Conservation (phyloP, 2,329 filamentous ascomycete genomes). For the Colletotrichum sublineola region DNA sequence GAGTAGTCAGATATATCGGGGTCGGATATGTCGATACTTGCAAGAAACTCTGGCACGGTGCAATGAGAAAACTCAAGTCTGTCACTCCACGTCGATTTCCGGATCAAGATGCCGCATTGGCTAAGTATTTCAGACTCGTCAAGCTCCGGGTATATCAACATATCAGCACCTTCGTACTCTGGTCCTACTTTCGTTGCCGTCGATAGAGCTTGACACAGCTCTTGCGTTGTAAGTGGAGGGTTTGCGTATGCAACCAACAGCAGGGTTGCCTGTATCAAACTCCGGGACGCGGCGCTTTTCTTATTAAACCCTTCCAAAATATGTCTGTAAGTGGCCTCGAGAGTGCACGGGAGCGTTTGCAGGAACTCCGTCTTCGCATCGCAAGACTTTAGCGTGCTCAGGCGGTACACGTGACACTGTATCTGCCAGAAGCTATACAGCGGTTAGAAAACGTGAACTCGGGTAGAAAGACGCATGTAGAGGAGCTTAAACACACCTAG, state of each 20-base stretch:
- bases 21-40: background rate
- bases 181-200: background rate
- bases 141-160: conserved; percentile 12
- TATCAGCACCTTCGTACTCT: background rate
- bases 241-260: background rate
- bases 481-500: background rate
- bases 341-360: background rate
- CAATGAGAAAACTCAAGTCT: background rate
- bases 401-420: background rate
- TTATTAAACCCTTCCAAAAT: background rate
- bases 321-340: background rate
- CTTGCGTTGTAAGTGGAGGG: background rate
- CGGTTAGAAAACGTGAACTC: background rate
- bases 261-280: background rate
- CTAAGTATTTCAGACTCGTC: conserved; percentile 15
- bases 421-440: background rate
- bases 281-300: background rate
- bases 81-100: background rate
- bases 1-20: background rate
- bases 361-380: background rate
- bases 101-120: conserved; percentile 5
- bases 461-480: background rate
- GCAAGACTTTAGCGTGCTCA: background rate
- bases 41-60: conserved; percentile 9
- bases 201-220: conserved; percentile 27